phyloP scores from a whole-genome alignment of 148 eudicot genomes.

The Rhododendron mucronatum region DNA sequence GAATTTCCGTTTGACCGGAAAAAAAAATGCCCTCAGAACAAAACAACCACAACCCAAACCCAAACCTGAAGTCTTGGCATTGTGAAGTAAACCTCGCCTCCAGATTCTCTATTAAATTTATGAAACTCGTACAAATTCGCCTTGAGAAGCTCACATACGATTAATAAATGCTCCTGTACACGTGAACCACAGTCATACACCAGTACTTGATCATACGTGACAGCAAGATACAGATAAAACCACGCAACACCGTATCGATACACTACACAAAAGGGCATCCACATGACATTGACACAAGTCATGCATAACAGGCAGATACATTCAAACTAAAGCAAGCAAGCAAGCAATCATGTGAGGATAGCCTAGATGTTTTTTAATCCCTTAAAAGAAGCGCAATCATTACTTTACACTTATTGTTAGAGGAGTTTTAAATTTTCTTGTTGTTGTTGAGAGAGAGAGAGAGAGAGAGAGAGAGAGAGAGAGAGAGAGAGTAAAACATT shows the following conservation, averaged over 20 bases:
- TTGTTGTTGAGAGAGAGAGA: neutral
- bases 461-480: neutral
- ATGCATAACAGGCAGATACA: neutral
- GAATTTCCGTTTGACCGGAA: no score
- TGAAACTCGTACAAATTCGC: slow-evolving; percentile 98
- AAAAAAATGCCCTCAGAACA: neutral
- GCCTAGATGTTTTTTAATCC: neutral
- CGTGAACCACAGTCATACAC: slow-evolving; percentile 5
- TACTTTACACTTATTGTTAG: neutral
- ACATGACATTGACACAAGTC: neutral
- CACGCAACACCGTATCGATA: slow-evolving; percentile 2
- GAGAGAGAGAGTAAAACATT: neutral
- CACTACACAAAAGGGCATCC: neutral
- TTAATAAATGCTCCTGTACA: slow-evolving; percentile 93
- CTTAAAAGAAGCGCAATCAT: neutral
- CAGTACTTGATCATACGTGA: neutral
- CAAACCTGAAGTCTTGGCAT: slow-evolving; percentile 93
- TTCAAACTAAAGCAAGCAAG: slow-evolving; percentile 1
- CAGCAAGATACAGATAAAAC: neutral
- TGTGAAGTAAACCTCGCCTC: slow-evolving; percentile 99
- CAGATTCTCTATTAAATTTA: slow-evolving; percentile 97
- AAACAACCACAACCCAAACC: slow-evolving; percentile 28
- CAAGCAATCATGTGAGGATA: neutral
- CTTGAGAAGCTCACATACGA: slow-evolving; percentile 98
- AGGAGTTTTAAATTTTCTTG: neutral